Conservation (phyloP, 257 asterid genomes). For the Petrea volubilis region DNA sequence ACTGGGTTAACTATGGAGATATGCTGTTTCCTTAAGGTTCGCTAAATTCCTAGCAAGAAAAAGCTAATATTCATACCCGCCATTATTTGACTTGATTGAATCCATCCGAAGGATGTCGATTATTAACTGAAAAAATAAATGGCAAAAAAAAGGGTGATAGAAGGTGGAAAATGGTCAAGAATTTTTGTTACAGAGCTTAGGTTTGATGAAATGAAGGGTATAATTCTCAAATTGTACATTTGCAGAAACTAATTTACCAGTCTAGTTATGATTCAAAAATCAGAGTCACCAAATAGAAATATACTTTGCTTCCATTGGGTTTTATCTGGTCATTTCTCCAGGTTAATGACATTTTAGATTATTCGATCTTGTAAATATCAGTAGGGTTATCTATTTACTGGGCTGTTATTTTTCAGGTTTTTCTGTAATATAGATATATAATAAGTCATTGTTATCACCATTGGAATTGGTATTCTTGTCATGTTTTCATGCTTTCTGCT, state of each 20-base stretch:
- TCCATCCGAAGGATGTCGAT: slow-evolving; percentile 72
- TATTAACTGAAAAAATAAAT: slow-evolving; percentile 30
- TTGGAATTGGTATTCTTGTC: not conserved
- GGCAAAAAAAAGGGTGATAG: slow-evolving; percentile 22
- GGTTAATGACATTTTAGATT: not conserved
- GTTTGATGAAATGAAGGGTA: not conserved
- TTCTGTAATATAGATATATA: slow-evolving; percentile 22
- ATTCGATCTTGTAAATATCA: slow-evolving; percentile 29
- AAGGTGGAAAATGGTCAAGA: slow-evolving; percentile 21
- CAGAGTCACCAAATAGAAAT: slow-evolving; percentile 16
- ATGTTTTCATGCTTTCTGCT: not conserved
- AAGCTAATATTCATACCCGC: slow-evolving; percentile 17
- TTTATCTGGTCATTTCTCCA: not conserved
- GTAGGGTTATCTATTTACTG: not conserved
- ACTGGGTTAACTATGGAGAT: slow-evolving; percentile 68
- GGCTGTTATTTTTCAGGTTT: slow-evolving; percentile 2
- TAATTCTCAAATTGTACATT: slow-evolving; percentile 44
- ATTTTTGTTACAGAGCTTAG: slow-evolving; percentile 45
- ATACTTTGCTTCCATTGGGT: not conserved
- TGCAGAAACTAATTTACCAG: slow-evolving; percentile 31
- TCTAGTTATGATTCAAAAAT: slow-evolving; percentile 16
- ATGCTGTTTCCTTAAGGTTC: slow-evolving; percentile 50
- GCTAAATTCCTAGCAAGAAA: not conserved
- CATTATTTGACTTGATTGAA: slow-evolving; percentile 23
- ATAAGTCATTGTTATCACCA: not conserved